These are phyloP conservation scores for Lumnitzera racemosa DNA, from an alignment of 345 rosid genomes.

Conservation along the genomic window DNA sequence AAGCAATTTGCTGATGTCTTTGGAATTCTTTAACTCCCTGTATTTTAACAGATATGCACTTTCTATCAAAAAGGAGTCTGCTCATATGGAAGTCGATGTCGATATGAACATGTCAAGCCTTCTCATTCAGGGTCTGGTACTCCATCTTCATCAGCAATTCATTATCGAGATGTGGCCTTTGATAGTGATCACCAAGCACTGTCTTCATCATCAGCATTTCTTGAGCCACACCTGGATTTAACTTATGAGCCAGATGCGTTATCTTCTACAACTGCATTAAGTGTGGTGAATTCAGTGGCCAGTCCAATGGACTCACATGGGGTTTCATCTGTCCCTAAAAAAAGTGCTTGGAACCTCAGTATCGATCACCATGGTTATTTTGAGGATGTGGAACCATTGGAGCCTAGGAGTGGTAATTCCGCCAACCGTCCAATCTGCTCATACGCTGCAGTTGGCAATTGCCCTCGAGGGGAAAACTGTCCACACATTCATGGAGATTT, in stretches of 20 bases:
- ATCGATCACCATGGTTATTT: slow-evolving; percentile 18
- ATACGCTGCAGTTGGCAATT: slow-evolving; percentile 79
- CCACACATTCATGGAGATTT: slow-evolving; percentile 85
- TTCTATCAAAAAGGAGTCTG: slow-evolving; percentile 88
- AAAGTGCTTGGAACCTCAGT: slow-evolving; percentile 36
- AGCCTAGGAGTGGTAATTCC: slow-evolving; percentile 34
- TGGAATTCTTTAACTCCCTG: slow-evolving; percentile 5
- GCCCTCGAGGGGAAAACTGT: slow-evolving; percentile 76
- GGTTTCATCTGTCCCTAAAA: slow-evolving; percentile 20
- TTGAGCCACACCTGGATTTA: slow-evolving; percentile 17
- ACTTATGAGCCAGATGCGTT: slow-evolving; percentile 21
- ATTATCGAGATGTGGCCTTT: slow-evolving; percentile 14
- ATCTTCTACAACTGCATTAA: slow-evolving; percentile 20
- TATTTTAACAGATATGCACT: slow-evolving; percentile 63
- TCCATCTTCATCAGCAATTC: too few species aligned
- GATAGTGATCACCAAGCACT: slow-evolving; percentile 13
- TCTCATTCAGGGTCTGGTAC: slow-evolving; percentile 10
- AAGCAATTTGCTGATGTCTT: too few species aligned
- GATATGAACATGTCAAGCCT: slow-evolving; percentile 68
- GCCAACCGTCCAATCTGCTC: slow-evolving; percentile 70
- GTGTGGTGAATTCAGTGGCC: slow-evolving; percentile 13
- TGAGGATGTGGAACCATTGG: slow-evolving; percentile 21
- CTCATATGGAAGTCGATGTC: slow-evolving; percentile 73
- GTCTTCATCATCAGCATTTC: slow-evolving; percentile 40
- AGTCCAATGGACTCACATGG: slow-evolving; percentile 23